phyloP scores from a whole-genome alignment of 108 stramenopile species.

The Cylindrotheca fusiformis region DNA sequence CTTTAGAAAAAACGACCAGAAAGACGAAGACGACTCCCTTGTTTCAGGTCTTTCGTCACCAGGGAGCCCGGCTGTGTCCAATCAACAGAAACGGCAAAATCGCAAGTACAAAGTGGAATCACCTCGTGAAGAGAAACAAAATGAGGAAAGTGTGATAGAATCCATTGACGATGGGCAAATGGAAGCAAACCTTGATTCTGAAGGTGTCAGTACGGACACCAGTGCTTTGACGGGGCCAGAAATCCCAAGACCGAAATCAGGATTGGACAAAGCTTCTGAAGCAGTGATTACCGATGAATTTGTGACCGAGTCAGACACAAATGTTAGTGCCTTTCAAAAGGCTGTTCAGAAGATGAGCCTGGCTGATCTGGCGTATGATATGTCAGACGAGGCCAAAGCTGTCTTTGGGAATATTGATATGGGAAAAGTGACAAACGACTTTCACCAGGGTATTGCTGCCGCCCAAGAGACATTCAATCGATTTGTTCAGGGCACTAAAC shows the following conservation, averaged over 20 bases:
- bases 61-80: not conserved
- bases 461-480: not conserved
- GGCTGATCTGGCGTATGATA: constrained; percentile 27
- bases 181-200: not conserved
- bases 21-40: not conserved
- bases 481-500: too few relatives aligned
- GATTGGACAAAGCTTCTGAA: not conserved
- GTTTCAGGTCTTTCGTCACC: not conserved
- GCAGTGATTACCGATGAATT: constrained; percentile 27
- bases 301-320: constrained; percentile 24
- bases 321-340: constrained; percentile 21
- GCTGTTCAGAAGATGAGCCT: constrained; percentile 17
- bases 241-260: too few relatives aligned
- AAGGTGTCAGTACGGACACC: not conserved
- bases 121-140: not conserved
- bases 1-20: not conserved
- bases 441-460: constrained; percentile 7
- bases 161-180: not conserved
- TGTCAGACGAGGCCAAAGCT: constrained; percentile 21
- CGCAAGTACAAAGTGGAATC: not conserved
- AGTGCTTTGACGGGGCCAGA: not conserved
- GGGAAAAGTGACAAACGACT: constrained; percentile 7
- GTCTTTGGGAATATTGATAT: constrained; percentile 10
- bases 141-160: not conserved
- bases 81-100: not conserved